These are phyloP conservation scores for Claviceps sp. DNA, from an alignment of 2,329 filamentous ascomycete species.

Conservation along the genomic window DNA sequence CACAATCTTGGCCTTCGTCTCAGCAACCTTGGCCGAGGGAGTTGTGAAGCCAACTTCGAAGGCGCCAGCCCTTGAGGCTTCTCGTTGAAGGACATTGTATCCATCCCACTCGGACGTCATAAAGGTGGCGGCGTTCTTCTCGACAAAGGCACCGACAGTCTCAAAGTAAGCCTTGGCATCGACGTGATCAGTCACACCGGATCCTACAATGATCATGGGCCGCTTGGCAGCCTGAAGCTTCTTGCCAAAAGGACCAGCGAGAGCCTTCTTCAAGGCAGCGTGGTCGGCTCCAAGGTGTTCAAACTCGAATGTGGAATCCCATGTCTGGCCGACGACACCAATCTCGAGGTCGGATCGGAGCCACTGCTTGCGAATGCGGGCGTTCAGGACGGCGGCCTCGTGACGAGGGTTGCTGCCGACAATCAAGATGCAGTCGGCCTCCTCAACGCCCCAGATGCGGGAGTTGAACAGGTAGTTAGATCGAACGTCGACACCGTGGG, in stretches of 20 bases:
- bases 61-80: conserved; percentile 81
- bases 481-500: conserved; percentile 85
- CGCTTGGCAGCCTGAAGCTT: conserved; percentile 77
- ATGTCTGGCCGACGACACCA: conserved; percentile 78
- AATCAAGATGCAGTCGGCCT: conserved; percentile 82
- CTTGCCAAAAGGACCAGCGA: conserved; percentile 82
- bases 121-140: conserved; percentile 87
- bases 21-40: conserved; percentile 66
- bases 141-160: conserved; percentile 76
- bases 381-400: conserved; percentile 89
- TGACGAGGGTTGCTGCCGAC: conserved; percentile 91
- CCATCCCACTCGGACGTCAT: conserved; percentile 86
- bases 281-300: conserved; percentile 76
- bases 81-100: conserved; percentile 90
- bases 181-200: conserved; percentile 76
- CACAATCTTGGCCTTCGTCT: conserved; percentile 83
- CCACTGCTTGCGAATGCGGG: conserved; percentile 96
- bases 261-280: conserved; percentile 68
- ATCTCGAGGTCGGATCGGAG: conserved; percentile 88
- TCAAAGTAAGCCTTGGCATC: conserved; percentile 93
- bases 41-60: conserved; percentile 93
- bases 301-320: conserved; percentile 90
- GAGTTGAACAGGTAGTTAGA: conserved; percentile 97
- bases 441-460: conserved; percentile 82
- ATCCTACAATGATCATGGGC: conserved; percentile 95